Percentiles rank a stretch among this genome's conserved stretches.
Evolutionary conservation across 352 stramenopile genomes (phyloP).

Genomic region (Phytophthora sojae): DNA sequence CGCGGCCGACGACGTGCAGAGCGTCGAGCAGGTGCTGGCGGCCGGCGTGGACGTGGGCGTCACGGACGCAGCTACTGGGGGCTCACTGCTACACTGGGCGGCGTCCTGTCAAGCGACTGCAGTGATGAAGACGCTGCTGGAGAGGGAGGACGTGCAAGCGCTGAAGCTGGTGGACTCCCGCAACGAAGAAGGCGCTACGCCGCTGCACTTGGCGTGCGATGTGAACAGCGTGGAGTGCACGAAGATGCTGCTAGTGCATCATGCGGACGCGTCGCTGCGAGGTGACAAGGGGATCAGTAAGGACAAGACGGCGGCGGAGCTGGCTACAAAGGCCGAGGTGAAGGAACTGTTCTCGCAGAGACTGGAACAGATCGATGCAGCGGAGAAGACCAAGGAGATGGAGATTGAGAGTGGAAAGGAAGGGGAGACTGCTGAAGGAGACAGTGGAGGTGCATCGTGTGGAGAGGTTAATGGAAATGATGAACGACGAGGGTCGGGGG

Average conservation of each 20-base stretch:
- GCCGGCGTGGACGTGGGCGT: slow-evolving; percentile 64
- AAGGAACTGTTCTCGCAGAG: slow-evolving; percentile 39
- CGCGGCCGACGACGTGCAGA: slow-evolving; percentile 63
- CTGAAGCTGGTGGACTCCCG: slow-evolving; percentile 52
- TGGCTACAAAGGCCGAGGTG: slow-evolving; percentile 63
- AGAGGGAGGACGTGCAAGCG: slow-evolving; percentile 42
- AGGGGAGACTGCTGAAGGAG: not conserved
- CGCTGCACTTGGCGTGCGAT: slow-evolving; percentile 78
- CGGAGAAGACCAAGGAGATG: not conserved
- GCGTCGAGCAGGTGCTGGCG: slow-evolving; percentile 66
- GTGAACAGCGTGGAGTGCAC: slow-evolving; percentile 61
- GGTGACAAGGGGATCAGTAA: slow-evolving; percentile 62
- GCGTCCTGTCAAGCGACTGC: slow-evolving; percentile 72
- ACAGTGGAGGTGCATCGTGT: slow-evolving; percentile 10
- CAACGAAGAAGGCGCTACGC: slow-evolving; percentile 80
- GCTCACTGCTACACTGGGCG: slow-evolving; percentile 84
- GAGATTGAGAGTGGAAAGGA: not conserved
- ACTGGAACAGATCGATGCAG: not conserved
- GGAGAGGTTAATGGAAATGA: not conserved
- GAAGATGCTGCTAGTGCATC: slow-evolving; percentile 54
- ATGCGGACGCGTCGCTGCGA: slow-evolving; percentile 51
- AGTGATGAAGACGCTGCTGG: slow-evolving; percentile 60
- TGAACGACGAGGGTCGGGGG: slow-evolving; percentile 13
- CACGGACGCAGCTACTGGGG: slow-evolving; percentile 60
- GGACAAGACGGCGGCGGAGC: slow-evolving; percentile 61